Evolutionary conservation across 805 yeast species (phyloP), one percentile per base, ranked within the genome.

Genomic region (Nakazawaea peltata): DNA sequence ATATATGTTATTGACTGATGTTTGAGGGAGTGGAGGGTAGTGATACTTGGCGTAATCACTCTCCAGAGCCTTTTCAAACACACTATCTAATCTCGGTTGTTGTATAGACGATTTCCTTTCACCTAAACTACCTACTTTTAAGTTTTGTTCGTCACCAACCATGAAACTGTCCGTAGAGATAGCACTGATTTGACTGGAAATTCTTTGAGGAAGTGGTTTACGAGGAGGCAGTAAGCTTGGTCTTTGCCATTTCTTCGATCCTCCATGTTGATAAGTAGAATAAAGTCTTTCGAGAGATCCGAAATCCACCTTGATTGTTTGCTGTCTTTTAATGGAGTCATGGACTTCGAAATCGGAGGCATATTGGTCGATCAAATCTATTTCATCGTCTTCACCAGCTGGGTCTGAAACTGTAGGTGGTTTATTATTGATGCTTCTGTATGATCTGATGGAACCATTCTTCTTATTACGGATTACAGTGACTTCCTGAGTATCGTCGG

Each of bases 391-490:
- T 19, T 30, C 26, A 11, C 39, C 39, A 8, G 5, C 7, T 19
- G 30, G 30, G 21, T 29, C 30, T 15, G n/a, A n/a, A n/a, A n/a
- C n/a, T n/a, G n/a, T n/a, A n/a, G n/a, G n/a, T n/a, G n/a, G n/a
- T n/a, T 29, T 34, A 5, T 24, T 17, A 14, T 21, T 24, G 3
- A 34, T 25, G 11, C 34, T 36, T 28, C 36, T 37, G 23, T 37
- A 37, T 6, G 40, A 37, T 9, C 28, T 13, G 8, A 37, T 32
- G 11, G 40, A 37, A 9, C 39, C 39, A 17, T 30, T 30, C 34
- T 23, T 14, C 18, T 29, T 29, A 16, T 29, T 30, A 19, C 38
- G 29, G 12, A 19, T 34, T 4, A 36, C 19, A 14, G 30, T 19
- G 10, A 30, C n/a, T 17, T 36, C 39, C 16, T 36, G 24, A 14